A percentile compares a stretch with the other conserved stretches of the same genome.
Conservation (phyloP, 768 basidiomycete genomes). For the Hypsizygus marmoreus region DNA sequence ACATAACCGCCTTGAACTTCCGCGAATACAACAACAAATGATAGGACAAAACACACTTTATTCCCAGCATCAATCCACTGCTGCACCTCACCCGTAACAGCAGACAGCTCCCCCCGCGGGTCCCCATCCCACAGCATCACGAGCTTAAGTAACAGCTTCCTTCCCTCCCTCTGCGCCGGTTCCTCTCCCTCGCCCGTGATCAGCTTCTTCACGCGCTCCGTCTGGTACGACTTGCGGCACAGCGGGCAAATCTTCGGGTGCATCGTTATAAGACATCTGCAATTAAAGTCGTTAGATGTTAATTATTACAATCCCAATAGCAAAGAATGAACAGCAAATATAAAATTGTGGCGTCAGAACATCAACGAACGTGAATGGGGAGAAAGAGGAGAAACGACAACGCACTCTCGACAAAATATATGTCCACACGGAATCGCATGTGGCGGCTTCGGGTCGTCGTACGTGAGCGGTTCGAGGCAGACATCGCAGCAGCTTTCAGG, state of each 20-base stretch:
- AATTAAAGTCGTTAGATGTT: neutral
- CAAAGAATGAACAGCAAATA: too few species aligned
- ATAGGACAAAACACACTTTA: neutral
- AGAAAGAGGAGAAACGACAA: constrained; percentile 20
- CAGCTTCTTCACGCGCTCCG: constrained; percentile 7
- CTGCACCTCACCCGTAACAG: constrained; percentile 7
- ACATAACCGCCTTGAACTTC: too few species aligned
- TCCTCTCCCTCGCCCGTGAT: constrained; percentile 4
- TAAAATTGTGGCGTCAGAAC: too few species aligned
- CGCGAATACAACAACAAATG: neutral
- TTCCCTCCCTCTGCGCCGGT: neutral
- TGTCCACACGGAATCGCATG: constrained; percentile 78
- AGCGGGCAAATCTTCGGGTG: constrained; percentile 13
- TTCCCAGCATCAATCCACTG: constrained; percentile 4
- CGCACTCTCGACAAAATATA: constrained; percentile 70
- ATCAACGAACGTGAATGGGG: too few species aligned
- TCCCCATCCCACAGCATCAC: constrained; percentile 5
- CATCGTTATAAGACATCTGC: constrained; percentile 13
- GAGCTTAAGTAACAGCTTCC: constrained; percentile 4
- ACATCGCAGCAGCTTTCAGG: constrained; percentile 74
- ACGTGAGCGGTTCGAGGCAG: constrained; percentile 65
- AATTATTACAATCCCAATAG: neutral
- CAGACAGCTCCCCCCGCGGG: neutral
- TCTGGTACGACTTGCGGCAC: constrained; percentile 12
- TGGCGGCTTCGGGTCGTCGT: constrained; percentile 53